Evolutionary conservation across 202 grass and related monocot genomes (phyloP).

Genomic region (Carex arenaria): DNA sequence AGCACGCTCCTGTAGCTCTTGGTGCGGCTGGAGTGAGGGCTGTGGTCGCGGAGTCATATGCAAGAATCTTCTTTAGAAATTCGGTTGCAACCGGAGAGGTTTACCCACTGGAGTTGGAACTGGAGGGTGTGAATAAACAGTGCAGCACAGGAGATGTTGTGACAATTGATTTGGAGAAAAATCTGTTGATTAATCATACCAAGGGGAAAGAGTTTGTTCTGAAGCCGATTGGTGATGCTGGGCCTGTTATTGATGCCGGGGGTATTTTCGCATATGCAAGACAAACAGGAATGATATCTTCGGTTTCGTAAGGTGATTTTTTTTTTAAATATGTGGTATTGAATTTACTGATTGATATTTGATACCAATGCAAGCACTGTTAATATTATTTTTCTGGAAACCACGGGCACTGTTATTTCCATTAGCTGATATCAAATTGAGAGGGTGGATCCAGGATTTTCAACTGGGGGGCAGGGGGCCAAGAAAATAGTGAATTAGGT

Average conservation of each 20-base stretch:
- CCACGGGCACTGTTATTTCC: neutral
- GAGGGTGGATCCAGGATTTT: too few species aligned
- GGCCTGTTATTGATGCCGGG: slow-evolving; percentile 84
- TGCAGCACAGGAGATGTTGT: slow-evolving; percentile 76
- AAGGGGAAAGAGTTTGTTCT: slow-evolving; percentile 78
- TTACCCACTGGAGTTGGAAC: slow-evolving; percentile 71
- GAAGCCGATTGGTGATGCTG: slow-evolving; percentile 91
- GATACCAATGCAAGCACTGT: neutral
- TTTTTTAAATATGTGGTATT: neutral
- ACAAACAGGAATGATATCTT: slow-evolving; percentile 87
- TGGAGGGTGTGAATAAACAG: slow-evolving; percentile 50
- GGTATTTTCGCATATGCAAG: slow-evolving; percentile 93
- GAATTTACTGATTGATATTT: neutral
- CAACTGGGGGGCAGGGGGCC: too few species aligned
- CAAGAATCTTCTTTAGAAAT: slow-evolving; percentile 90
- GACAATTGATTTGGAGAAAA: slow-evolving; percentile 64
- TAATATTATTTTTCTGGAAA: neutral
- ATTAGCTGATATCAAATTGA: neutral
- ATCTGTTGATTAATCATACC: slow-evolving; percentile 68
- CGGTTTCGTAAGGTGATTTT: slow-evolving; percentile 35
- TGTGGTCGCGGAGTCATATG: slow-evolving; percentile 72
- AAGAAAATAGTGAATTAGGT: too few species aligned
- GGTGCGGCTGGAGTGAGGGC: slow-evolving; percentile 58
- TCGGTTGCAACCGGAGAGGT: slow-evolving; percentile 90
- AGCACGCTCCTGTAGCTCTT: slow-evolving; percentile 90